Evolutionary conservation across 495 filamentous ascomycete genomes (phyloP), one percentile per base, ranked within the genome.

Genomic region (Hypoxylon subgilvum): DNA sequence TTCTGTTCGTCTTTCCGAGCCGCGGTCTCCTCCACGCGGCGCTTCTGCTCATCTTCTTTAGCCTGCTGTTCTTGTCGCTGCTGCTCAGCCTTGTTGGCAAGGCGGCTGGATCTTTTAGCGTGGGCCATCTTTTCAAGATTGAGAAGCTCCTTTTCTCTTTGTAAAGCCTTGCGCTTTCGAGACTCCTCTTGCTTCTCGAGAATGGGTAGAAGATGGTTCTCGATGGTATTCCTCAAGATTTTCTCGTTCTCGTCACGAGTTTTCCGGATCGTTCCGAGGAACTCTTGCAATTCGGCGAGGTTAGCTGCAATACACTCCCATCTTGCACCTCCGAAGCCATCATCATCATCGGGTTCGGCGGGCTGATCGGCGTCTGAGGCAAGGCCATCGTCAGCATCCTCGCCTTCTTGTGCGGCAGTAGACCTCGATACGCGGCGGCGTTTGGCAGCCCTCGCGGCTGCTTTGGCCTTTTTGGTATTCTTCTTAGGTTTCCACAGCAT

Each of bases 231-330:
- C 53, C 84, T 79, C 19, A 97, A 74, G 1, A 81, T 77, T 61
- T 91, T 91, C 72, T 97, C 94, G 62, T 97, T 89, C 16, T 81
- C 70, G 69, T 96, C 87, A 51, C 86, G 88, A 40, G 84, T 88
- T 58, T 86, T 88, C 32, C 81, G 82, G 43, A 97, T 82, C 1
- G 80, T 79, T 2, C 80, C 79, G 32, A 96, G 57, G 66, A 96
- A 93, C 0, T 76, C 68, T 40, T 85, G 83, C 57, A 92, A 91
- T 49, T 98, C 88, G 7, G 83, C 72, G 9, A 92, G 74, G 4
- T 86, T 89, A 38, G 95, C 82, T 21, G 91, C 93, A 18, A 98
- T 56, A 68, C 92, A 96, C 65, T 96, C 91, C 94, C 94, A 97
- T 68, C 85, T 91, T 73, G 86, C 86, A 17, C 82, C 82, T 14